phyloP scores from a whole-genome alignment of 495 filamentous ascomycete species.

The Hyaloscypha finlandica region DNA sequence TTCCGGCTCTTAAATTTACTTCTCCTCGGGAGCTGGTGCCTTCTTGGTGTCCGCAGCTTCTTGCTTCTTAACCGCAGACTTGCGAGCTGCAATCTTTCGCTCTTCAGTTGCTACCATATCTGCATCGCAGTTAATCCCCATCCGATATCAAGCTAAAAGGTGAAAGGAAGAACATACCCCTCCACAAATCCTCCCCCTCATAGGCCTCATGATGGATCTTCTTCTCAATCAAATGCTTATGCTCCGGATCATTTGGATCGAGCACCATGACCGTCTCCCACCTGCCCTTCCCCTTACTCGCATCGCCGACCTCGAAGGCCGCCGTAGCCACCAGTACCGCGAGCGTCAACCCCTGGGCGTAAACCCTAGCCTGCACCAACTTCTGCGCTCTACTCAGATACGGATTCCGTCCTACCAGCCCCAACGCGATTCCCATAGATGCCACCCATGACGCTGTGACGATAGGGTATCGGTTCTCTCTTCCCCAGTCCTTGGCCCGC shows the following conservation, averaged over 20 bases:
- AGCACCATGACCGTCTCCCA: constrained; percentile 74
- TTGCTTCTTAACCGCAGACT: constrained; percentile 54
- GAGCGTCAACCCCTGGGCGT: constrained; percentile 93
- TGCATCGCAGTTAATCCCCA: constrained; percentile 25
- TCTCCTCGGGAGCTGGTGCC: not conserved
- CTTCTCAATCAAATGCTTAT: constrained; percentile 74
- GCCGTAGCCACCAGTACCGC: constrained; percentile 86
- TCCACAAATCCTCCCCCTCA: constrained; percentile 84
- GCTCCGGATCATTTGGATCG: constrained; percentile 69
- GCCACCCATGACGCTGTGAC: constrained; percentile 83
- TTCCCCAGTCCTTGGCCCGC: constrained; percentile 58
- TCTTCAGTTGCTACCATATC: constrained; percentile 83
- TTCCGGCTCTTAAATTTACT: not conserved
- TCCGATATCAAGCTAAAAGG: not conserved
- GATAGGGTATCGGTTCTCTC: constrained; percentile 86
- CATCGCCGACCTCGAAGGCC: constrained; percentile 86
- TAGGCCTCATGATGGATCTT: constrained; percentile 70
- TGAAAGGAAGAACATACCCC: constrained; percentile 50
- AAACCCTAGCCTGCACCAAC: constrained; percentile 94
- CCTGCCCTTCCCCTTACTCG: constrained; percentile 70
- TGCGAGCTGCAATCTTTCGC: constrained; percentile 60
- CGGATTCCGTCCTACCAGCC: constrained; percentile 74
- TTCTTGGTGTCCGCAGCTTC: constrained; percentile 25
- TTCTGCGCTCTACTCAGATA: constrained; percentile 82
- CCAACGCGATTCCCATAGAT: constrained; percentile 75